A percentile compares a stretch with the other conserved stretches of the same genome.
phyloP scores from a whole-genome alignment of 192 early-diverging fungal species.

The Dispira simplex region DNA sequence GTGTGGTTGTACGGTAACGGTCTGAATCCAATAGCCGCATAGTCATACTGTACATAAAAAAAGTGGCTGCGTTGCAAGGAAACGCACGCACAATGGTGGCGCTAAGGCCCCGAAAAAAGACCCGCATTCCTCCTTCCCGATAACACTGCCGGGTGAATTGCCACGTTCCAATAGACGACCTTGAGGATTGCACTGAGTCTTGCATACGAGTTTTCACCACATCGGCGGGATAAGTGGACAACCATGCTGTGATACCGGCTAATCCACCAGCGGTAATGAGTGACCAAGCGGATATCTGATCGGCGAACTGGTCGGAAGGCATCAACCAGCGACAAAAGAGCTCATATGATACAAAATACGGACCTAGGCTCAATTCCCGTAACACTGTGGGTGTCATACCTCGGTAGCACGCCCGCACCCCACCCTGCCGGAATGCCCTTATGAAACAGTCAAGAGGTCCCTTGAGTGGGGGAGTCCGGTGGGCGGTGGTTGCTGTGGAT shows the following conservation, averaged over 20 bases:
- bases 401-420: slow-evolving; percentile 33
- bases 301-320: slow-evolving; percentile 15
- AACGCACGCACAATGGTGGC: slow-evolving; percentile 40
- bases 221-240: slow-evolving; percentile 38
- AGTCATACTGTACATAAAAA: slow-evolving; percentile 35
- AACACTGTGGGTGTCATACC: slow-evolving; percentile 30
- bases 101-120: slow-evolving; percentile 37
- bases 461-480: slow-evolving; percentile 16
- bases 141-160: slow-evolving; percentile 21
- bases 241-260: slow-evolving; percentile 37
- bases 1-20: background rate
- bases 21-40: slow-evolving; percentile 18
- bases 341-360: slow-evolving; percentile 38
- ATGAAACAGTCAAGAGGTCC: slow-evolving; percentile 34
- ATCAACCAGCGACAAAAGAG: slow-evolving; percentile 26
- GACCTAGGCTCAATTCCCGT: slow-evolving; percentile 35
- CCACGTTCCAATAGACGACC: too few relatives aligned
- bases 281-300: slow-evolving; percentile 25
- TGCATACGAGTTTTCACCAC: slow-evolving; percentile 44
- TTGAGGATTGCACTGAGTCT: slow-evolving; percentile 8
- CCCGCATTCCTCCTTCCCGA: slow-evolving; percentile 31
- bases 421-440: slow-evolving; percentile 26
- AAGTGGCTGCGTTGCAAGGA: slow-evolving; percentile 41
- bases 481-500: background rate
- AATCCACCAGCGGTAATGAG: slow-evolving; percentile 36